A percentile compares a stretch with the other conserved stretches of the same genome.
Evolutionary conservation across 331 rosid genomes (phyloP).

Genomic region (Malus hybrid): DNA sequence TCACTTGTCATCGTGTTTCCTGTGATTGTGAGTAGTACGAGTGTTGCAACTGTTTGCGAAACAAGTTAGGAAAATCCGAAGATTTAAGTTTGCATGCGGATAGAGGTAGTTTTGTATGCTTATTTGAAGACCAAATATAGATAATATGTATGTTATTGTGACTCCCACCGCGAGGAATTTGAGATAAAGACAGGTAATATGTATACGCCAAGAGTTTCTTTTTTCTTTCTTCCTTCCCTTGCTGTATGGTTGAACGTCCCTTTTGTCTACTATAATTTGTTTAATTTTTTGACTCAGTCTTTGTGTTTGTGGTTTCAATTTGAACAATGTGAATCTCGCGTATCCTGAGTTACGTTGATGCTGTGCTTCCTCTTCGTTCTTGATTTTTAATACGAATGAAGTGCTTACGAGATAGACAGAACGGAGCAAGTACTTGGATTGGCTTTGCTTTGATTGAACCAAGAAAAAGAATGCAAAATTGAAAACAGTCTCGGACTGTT

Average conservation of each 20-base stretch:
- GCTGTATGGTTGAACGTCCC: background rate
- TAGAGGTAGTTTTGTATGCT: slow-evolving; percentile 14
- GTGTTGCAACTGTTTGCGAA: background rate
- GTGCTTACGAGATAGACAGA: background rate
- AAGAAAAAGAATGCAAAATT: no score
- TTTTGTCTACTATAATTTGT: background rate
- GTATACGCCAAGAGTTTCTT: background rate
- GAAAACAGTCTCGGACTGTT: background rate
- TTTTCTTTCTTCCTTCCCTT: background rate
- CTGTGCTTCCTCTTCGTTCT: background rate
- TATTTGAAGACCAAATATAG: background rate
- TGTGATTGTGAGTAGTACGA: background rate
- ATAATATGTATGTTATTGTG: slow-evolving; percentile 9
- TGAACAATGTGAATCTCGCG: background rate
- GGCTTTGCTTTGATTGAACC: background rate
- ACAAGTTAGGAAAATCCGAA: slow-evolving; percentile 12
- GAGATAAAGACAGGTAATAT: background rate
- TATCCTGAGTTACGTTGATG: background rate
- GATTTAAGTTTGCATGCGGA: slow-evolving; percentile 12
- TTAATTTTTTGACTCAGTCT: background rate
- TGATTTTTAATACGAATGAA: background rate
- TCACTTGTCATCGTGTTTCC: background rate
- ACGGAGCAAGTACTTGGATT: no score
- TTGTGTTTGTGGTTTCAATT: background rate
- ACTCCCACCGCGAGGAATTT: background rate